Evolutionary conservation across 495 filamentous ascomycete species (phyloP), one percentile per base, ranked within the genome.

Genomic region (Cryomyces antarcticus): DNA sequence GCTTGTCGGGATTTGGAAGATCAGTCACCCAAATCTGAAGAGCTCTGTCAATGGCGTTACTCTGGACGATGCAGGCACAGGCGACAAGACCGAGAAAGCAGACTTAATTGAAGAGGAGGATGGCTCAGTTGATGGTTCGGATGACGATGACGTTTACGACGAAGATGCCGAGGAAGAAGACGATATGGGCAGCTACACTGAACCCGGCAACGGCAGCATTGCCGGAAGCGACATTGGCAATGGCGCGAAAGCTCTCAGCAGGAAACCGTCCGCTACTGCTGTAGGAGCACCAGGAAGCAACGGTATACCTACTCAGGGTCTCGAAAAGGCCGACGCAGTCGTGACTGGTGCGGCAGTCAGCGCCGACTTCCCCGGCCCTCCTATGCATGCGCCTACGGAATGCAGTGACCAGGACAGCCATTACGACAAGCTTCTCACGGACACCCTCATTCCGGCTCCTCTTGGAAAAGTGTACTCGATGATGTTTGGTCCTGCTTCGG

Each of bases 1-100:
- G 24, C 80, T 99, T 58, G 80, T 96, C 55, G 86, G 86, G 39
- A 95, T 99, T 43, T 99, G 89, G 89, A 94, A 93, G 53, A 78
- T 95, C 35, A 88, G 81, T 30, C 89, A 96, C 55, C 88, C 92
- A 5, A 76, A 80, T 47, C 58, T 99, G 12, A 80, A 86, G 54
- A 88, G 82, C 56, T 85, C 82, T 30, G 65, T 86, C 5, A 93
- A 93, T 48, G 87, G 89, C 6, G 85, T 87, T 30, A 68, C 76
- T 17, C 67, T 95, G 0, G 77, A 80, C 43, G 78, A 79, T 41
- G 70, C 77, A 30, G 82, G 81, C 1, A 84, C 81, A 5, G 78
- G 76, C 35, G 85, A 93, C 58, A 88, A 88, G 59, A 93, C 83
- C 4, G 84, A 89, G 51, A 92, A 92, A 60, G 66, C 77, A 38